Evolutionary conservation across 495 filamentous ascomycete species (phyloP), one percentile per base, ranked within the genome.

Genomic region (Xylaria curta): DNA sequence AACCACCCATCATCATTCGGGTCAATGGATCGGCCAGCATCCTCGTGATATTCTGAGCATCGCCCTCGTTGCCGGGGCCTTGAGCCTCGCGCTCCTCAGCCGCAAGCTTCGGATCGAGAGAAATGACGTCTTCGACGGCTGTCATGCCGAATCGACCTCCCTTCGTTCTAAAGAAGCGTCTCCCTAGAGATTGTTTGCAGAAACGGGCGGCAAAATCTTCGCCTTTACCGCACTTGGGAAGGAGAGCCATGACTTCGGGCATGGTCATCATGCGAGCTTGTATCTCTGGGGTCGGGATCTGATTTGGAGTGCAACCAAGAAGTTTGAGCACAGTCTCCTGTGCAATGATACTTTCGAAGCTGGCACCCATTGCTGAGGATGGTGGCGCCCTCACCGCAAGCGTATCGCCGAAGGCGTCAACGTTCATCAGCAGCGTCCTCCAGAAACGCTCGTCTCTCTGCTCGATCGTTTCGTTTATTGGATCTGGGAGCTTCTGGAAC

Each of bases 341-440:
- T 1, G 74, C 74, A 0, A 78, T 6, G 17, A 76, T 28, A 64
- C 72, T 76, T 12, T 72, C 44, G 67, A 78, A 76, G 51, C 62
- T n/a, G 1, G 13, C 26, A 15, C 49, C 68, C 0, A 74, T 24
- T 9, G 5, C 38, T 6, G 59, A 33, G 28, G 13, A 75, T 53
- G 47, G 15, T 44, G 19, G 13, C 21, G 24, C 24, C 5, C 15
- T 53, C 12, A 6, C n/a, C 21, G 17, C 60, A 63, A 40, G 10
- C 21, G n/a, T 24, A 2, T 28, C 5, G 7, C n/a, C 24, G 44
- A 13, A 13, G 21, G 49, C 49, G 63, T 69, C 66, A 1, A 8
- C n/a, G 51, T 77, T 67, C 3, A 77, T 65, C 17, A 77, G 15
- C 10, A 77, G 66, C 38, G 76, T 68, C 40, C 74, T 72, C 76